Conservation (phyloP, 805 yeast species). For the Cyberlindnera subsufficiens region DNA sequence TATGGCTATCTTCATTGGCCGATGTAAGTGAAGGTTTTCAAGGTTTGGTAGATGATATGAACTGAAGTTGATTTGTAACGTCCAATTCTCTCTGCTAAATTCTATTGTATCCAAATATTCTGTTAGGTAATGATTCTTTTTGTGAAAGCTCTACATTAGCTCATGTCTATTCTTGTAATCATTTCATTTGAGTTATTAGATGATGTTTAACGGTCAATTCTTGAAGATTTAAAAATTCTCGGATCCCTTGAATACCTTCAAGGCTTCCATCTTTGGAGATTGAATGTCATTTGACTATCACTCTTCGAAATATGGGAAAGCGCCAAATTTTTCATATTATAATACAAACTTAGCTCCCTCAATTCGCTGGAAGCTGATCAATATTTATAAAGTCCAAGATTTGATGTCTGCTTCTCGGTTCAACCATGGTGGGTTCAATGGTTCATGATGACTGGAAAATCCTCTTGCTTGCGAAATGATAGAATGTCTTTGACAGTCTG, state of each 20-base stretch:
- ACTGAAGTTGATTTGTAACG: not conserved
- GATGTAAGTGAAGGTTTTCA: conserved; percentile 36
- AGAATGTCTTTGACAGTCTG: conserved; percentile 45
- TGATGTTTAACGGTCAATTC: conserved; percentile 42
- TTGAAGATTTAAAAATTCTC: conserved; percentile 35
- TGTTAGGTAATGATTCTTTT: conserved; percentile 32
- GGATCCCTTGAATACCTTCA: conserved; percentile 12
- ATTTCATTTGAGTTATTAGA: conserved; percentile 42
- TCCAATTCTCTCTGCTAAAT: not conserved
- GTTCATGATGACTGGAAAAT: conserved; percentile 63
- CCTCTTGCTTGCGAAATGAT: conserved; percentile 43
- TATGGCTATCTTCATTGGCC: conserved; percentile 48
- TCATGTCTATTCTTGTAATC: conserved; percentile 56
- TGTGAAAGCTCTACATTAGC: conserved; percentile 39
- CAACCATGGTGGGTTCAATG: conserved; percentile 43
- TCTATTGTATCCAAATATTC: not conserved
- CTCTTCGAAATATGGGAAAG: conserved; percentile 34
- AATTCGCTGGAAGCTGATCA: conserved; percentile 44
- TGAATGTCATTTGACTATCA: not conserved
- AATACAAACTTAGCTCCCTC: conserved; percentile 55
- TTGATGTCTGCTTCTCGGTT: conserved; percentile 32
- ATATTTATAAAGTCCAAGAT: conserved; percentile 38
- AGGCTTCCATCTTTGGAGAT: not conserved
- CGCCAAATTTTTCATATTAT: conserved; percentile 57
- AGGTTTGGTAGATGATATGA: conserved; percentile 19